Percentiles rank a stretch among this genome's conserved stretches.
These are phyloP conservation scores for Plenodomus tracheiphilus DNA, from an alignment of 2,329 filamentous ascomycete species.

Conservation along the genomic window DNA sequence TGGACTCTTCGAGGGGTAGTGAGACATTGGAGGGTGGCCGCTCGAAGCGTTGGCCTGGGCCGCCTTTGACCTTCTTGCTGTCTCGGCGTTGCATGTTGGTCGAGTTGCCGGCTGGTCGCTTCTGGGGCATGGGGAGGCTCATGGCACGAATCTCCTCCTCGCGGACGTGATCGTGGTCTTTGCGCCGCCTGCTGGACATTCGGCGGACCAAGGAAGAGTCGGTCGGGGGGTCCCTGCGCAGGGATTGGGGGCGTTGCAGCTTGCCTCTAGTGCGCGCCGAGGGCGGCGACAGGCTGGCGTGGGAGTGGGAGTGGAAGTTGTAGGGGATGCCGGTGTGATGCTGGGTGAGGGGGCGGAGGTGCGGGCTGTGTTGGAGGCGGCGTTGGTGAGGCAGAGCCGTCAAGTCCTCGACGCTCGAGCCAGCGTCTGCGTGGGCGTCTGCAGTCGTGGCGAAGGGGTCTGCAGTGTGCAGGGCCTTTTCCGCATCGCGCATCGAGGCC, in stretches of 20 bases:
- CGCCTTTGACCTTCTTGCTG: conserved; percentile 66
- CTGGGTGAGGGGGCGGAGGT: conserved; percentile 51
- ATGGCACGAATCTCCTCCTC: conserved; percentile 89
- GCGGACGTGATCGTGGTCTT: conserved; percentile 68
- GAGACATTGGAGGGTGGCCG: conserved; percentile 73
- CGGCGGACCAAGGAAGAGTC: conserved; percentile 63
- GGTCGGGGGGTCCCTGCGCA: conserved; percentile 62
- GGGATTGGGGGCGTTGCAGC: conserved; percentile 52
- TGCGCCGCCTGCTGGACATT: conserved; percentile 72
- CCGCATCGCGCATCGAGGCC: conserved; percentile 35
- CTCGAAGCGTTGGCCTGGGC: conserved; percentile 59
- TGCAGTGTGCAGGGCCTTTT: conserved; percentile 27
- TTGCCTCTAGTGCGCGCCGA: conserved; percentile 48
- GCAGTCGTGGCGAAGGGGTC: not conserved
- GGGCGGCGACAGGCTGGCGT: conserved; percentile 39
- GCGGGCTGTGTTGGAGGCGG: conserved; percentile 51
- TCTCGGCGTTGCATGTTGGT: conserved; percentile 66
- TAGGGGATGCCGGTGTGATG: conserved; percentile 48
- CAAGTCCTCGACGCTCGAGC: conserved; percentile 49
- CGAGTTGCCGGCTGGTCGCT: conserved; percentile 63
- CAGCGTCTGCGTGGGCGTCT: not conserved
- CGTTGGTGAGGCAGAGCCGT: conserved; percentile 51
- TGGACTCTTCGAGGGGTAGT: conserved; percentile 71
- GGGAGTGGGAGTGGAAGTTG: conserved; percentile 47
- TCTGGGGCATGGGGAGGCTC: conserved; percentile 68